These are phyloP conservation scores for Pseudogymnoascus sp. DNA, from an alignment of 2,329 filamentous ascomycete species.

Conservation along the genomic window DNA sequence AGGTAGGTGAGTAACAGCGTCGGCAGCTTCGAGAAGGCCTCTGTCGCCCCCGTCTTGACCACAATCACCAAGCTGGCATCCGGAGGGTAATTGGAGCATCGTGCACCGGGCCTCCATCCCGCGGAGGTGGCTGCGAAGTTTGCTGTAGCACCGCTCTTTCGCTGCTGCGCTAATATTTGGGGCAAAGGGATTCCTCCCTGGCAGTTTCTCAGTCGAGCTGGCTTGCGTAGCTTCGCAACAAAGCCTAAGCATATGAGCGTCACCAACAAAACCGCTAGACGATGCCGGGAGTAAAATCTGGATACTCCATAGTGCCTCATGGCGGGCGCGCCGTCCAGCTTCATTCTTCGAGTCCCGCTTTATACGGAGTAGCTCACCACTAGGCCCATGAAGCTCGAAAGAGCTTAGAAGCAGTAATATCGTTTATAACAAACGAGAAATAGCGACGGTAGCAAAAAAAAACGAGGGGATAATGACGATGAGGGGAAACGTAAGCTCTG, in stretches of 20 bases:
- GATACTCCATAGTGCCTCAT: not conserved
- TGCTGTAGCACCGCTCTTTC: not conserved
- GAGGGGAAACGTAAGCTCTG: not conserved
- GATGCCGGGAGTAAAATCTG: not conserved
- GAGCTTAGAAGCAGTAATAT: not conserved
- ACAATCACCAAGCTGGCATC: constrained; percentile 35
- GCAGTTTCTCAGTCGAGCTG: not conserved
- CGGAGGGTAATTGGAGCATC: not conserved
- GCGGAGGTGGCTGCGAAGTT: not conserved
- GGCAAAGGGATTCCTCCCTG: not conserved
- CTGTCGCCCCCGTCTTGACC: constrained; percentile 52
- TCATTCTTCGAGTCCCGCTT: not conserved
- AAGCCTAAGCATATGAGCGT: not conserved
- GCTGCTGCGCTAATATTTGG: not conserved
- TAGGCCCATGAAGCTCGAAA: not conserved
- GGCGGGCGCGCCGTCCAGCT: not conserved
- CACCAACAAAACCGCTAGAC: not conserved
- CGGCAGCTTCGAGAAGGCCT: constrained; percentile 44
- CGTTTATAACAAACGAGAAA: not conserved
- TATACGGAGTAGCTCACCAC: not conserved
- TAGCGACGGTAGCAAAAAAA: not conserved
- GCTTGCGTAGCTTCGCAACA: not conserved
- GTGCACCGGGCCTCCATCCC: not conserved
- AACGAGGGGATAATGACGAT: not conserved
- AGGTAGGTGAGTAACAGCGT: constrained; percentile 48